These are phyloP conservation scores for Nidularia sp. DNA, from an alignment of 768 basidiomycete species.

Conservation along the genomic window DNA sequence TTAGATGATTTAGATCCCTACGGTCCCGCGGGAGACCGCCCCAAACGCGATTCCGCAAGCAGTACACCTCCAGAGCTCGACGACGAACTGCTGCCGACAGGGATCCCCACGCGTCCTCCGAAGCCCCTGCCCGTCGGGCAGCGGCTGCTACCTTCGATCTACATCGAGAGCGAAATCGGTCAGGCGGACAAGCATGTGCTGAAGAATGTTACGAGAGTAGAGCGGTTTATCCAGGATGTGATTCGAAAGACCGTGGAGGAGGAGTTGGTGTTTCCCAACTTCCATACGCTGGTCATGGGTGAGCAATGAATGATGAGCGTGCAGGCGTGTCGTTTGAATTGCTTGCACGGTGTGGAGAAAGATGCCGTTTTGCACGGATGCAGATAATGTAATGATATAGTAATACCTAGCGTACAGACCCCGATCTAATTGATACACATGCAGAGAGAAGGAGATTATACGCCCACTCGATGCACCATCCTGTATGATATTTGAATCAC, in stretches of 20 bases:
- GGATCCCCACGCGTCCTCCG: conserved; percentile 35
- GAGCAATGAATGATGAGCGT: conserved; percentile 19
- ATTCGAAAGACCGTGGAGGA: conserved; percentile 94
- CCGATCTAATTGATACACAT: conserved; percentile 1
- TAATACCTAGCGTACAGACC: neutral
- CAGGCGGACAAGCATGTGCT: conserved; percentile 93
- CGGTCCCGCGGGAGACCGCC: conserved; percentile 58
- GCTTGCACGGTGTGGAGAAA: no score
- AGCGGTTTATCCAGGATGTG: conserved; percentile 93
- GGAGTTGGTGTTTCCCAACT: conserved; percentile 95
- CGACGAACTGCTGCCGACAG: conserved; percentile 41
- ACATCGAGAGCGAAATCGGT: conserved; percentile 96
- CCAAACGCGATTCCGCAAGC: conserved; percentile 43
- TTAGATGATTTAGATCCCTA: conserved; percentile 87
- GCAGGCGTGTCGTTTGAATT: neutral
- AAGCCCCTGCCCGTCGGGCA: conserved; percentile 80
- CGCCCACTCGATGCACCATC: no score
- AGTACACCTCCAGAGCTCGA: conserved; percentile 61
- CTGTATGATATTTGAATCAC: conserved; percentile 14
- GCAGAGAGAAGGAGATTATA: neutral
- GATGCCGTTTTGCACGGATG: neutral
- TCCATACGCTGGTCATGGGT: conserved; percentile 70
- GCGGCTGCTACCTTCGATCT: conserved; percentile 78
- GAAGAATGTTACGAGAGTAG: conserved; percentile 93
- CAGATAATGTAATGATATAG: conserved; percentile 1